Evolutionary conservation across 306 rosid species (phyloP).

Genomic region (apple (Malus domestica)): ASM211411v1 NC_041800.1:761501-762000

Average conservation of each 20-base stretch:
- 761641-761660: not conserved
- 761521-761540: constrained; percentile 60
- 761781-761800: constrained; percentile 54
- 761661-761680: not conserved
- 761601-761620: not conserved
- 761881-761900: no score
- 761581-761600: not conserved
- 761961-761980: constrained; percentile 48
- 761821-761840: not conserved
- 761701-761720: constrained; percentile 12
- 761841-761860: not conserved
- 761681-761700: not conserved
- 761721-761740: constrained; percentile 37
- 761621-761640: not conserved
- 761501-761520: constrained; percentile 70
- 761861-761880: not conserved
- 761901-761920: not conserved
- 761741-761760: constrained; percentile 45
- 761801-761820: constrained; percentile 64
- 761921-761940: not conserved
- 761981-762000: constrained; percentile 67
- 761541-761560: not conserved
- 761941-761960: not conserved
- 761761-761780: constrained; percentile 40
- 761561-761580: not conserved